Conservation (phyloP, 108 stramenopile genomes). For the Skeletonema marinoi region DNA sequence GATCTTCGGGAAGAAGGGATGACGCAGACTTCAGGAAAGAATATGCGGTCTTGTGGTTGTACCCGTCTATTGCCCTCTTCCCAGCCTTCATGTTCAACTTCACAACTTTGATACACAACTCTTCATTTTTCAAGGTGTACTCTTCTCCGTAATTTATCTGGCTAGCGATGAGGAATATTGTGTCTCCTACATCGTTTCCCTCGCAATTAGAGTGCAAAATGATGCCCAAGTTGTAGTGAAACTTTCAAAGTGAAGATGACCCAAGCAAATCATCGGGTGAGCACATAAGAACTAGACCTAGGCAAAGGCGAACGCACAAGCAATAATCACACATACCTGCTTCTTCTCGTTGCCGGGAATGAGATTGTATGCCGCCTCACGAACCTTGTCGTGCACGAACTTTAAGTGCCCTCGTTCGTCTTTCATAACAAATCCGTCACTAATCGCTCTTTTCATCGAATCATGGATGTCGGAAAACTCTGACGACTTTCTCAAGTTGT, state of each 20-base stretch:
- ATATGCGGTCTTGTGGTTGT: neutral
- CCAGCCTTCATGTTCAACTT: constrained; percentile 25
- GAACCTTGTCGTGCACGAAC: constrained; percentile 56
- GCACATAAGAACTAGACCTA: neutral
- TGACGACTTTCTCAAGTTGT: neutral
- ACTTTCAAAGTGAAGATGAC: neutral
- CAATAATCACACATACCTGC: neutral
- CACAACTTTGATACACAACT: constrained; percentile 1
- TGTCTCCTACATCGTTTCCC: neutral
- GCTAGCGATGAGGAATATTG: neutral
- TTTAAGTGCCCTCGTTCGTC: neutral
- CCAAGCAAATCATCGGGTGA: neutral
- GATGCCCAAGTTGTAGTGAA: neutral
- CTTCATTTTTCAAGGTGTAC: neutral
- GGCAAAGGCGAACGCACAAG: no score
- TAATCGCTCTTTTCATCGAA: constrained; percentile 9
- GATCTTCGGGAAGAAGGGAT: neutral
- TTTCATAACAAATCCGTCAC: constrained; percentile 27
- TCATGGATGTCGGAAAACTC: constrained; percentile 1
- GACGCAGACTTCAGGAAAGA: neutral
- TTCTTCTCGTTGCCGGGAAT: constrained; percentile 27
- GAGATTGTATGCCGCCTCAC: constrained; percentile 62
- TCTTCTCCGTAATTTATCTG: constrained; percentile 4
- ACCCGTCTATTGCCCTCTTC: constrained; percentile 5
- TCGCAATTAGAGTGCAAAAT: neutral